A percentile compares a stretch with the other conserved stretches of the same genome.
Conservation (phyloP, 441 rosid species). For the Adansonia madagascariensis region DNA sequence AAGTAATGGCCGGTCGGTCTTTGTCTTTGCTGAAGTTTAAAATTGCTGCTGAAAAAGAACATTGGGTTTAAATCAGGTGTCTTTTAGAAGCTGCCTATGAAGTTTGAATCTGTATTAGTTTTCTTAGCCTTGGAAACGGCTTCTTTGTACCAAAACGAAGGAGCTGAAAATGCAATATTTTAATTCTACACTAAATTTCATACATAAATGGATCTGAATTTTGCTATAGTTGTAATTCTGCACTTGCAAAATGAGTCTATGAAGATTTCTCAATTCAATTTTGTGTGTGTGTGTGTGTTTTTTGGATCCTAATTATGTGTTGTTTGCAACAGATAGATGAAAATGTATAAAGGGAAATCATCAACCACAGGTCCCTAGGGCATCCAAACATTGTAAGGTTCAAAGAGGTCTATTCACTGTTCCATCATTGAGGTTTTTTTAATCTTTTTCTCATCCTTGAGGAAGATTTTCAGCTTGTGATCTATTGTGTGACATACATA, state of each 20-base stretch:
- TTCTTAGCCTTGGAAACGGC: no score
- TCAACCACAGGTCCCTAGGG: slow-evolving; percentile 87
- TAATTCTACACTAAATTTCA: neutral
- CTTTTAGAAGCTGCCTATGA: no score
- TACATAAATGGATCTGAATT: neutral
- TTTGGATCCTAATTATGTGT: neutral
- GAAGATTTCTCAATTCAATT: neutral
- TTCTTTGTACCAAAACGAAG: no score
- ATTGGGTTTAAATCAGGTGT: no score
- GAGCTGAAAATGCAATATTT: no score
- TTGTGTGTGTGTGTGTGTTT: neutral
- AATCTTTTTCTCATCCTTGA: slow-evolving; percentile 2
- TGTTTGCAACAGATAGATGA: slow-evolving; percentile 76
- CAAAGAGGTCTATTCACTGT: slow-evolving; percentile 66
- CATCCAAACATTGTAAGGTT: slow-evolving; percentile 97
- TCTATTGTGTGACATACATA: slow-evolving; percentile 10
- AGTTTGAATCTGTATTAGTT: no score
- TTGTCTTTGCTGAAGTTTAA: neutral
- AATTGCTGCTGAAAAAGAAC: no score
- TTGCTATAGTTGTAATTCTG: neutral
- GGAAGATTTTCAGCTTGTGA: slow-evolving; percentile 11
- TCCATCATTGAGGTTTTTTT: slow-evolving; percentile 10
- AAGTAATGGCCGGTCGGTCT: neutral
- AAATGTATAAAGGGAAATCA: slow-evolving; percentile 92
- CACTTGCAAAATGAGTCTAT: slow-evolving; percentile 7